Percentiles rank a stretch among this genome's conserved stretches.
These are phyloP conservation scores for Escallonia rubra DNA, from an alignment of 129 eudicot species.

Conservation along the genomic window DNA sequence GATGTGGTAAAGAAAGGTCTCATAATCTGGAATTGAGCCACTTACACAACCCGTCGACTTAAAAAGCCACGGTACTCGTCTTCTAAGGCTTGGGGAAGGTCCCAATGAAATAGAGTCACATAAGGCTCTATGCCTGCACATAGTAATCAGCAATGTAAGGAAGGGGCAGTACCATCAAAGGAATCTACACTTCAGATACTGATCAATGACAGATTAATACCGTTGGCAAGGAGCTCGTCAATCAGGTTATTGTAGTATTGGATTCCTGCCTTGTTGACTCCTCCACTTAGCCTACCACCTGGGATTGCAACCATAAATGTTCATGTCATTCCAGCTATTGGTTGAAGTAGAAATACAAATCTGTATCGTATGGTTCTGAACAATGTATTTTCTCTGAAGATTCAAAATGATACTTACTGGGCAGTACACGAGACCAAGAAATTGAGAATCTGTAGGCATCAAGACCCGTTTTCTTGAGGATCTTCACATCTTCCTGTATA, in stretches of 20 bases:
- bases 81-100: slow-evolving; percentile 19
- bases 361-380: background rate
- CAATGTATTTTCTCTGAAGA: background rate
- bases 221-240: slow-evolving; percentile 22
- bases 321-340: background rate
- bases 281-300: background rate
- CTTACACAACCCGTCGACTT: slow-evolving; percentile 20
- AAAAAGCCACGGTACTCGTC: slow-evolving; percentile 26
- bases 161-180: too few species aligned
- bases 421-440: slow-evolving; percentile 14
- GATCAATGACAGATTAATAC: background rate
- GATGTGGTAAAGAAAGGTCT: background rate
- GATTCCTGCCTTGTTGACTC: slow-evolving; percentile 16
- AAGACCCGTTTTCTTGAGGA: slow-evolving; percentile 8
- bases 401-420: background rate
- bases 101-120: background rate
- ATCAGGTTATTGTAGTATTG: slow-evolving; percentile 21
- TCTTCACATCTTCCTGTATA: slow-evolving; percentile 12
- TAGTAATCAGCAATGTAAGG: too few species aligned
- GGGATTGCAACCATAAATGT: background rate
- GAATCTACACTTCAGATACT: background rate
- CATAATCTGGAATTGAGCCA: background rate
- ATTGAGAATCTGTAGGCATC: slow-evolving; percentile 20
- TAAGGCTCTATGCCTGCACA: too few species aligned
- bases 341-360: background rate